Base-by-base conservation (phyloP, 768 basidiomycete genomes). In the Xerocomus spinulosus region DNA sequence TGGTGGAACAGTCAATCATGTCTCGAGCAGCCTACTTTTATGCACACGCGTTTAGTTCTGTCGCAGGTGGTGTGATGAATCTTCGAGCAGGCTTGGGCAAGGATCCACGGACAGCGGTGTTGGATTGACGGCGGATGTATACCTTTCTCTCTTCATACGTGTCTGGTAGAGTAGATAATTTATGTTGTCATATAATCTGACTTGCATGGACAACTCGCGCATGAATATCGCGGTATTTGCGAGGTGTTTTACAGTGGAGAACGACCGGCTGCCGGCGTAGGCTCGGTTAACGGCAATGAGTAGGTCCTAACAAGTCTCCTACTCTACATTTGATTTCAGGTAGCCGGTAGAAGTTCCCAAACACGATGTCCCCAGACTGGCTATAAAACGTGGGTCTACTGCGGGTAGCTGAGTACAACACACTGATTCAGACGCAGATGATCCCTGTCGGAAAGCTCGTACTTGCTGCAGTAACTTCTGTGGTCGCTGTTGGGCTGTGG, bases 1-100 rank as follows among this genome's bases (percentile, higher is more conserved):
- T 75, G 26, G 62, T 75, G 29, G 74, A 75, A 47, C 75, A 77
- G 56, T 59, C 66, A 20, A 44, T 68, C 45, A 54, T 75, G 49
- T 52, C 67, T 0, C 64, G 58, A n/a, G 57, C 67, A 9, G 64
- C 61, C 0, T 76, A 64, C 48, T 76, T 76, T 47, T 75, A 73
- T 15, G 75, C 67, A 0, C 69, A 74, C 35, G 68, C 59, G 0
- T 45, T 68, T 33, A 71, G 69, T 46, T 73, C 72, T 17, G 63
- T 74, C 5, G 64, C 72, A 0, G 73, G 73, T 5, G 73, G 73
- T 1, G 68, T 73, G 9, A 52, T 66, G 41, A 75, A 74, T 38
- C 48, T 76, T 51, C 68, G 74, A 9, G 72, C 70, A 0, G 64
- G 62, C 1, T 48, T 58, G 32, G 74, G 74, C n/a, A 62, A 52